Conservation (phyloP, 2,329 filamentous ascomycete genomes). For the Colletotrichum theobromicola region DNA sequence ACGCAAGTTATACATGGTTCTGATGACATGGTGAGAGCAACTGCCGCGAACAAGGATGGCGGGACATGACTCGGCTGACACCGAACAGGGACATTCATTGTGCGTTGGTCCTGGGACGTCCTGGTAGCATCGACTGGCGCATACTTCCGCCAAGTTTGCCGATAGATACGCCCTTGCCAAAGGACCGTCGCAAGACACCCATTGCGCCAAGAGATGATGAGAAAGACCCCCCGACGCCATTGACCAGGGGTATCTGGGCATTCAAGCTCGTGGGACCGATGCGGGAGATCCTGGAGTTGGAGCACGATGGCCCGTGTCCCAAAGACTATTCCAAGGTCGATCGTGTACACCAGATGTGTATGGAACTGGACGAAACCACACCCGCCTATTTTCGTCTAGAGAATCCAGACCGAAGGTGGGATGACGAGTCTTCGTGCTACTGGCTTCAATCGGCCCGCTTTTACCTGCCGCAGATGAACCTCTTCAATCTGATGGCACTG, state of each 20-base stretch:
- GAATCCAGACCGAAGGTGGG: constrained; percentile 63
- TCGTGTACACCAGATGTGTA: constrained; percentile 55
- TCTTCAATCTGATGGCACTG: constrained; percentile 63
- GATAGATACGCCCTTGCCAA: constrained; percentile 56
- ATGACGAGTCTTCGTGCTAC: constrained; percentile 54
- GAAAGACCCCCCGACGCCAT: constrained; percentile 59
- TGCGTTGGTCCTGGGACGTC: constrained; percentile 57
- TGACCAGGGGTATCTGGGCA: constrained; percentile 59
- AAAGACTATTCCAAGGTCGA: constrained; percentile 61
- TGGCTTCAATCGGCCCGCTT: constrained; percentile 57
- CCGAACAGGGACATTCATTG: constrained; percentile 59
- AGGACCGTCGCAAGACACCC: constrained; percentile 51
- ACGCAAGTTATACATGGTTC: constrained; percentile 57
- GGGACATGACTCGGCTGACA: constrained; percentile 15
- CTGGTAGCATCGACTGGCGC: constrained; percentile 59
- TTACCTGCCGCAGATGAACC: constrained; percentile 49
- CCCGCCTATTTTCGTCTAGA: constrained; percentile 59
- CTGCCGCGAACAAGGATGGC: constrained; percentile 5
- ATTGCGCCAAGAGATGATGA: constrained; percentile 51
- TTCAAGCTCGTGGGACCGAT: constrained; percentile 53
- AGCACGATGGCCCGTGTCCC: constrained; percentile 60
- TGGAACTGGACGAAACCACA: constrained; percentile 51
- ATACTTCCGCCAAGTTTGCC: constrained; percentile 54
- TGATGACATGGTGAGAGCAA: constrained; percentile 43
- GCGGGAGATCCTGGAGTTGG: constrained; percentile 59